phyloP scores from a whole-genome alignment of 495 filamentous ascomycete species.

The Parathielavia hyrcaniae region DNA sequence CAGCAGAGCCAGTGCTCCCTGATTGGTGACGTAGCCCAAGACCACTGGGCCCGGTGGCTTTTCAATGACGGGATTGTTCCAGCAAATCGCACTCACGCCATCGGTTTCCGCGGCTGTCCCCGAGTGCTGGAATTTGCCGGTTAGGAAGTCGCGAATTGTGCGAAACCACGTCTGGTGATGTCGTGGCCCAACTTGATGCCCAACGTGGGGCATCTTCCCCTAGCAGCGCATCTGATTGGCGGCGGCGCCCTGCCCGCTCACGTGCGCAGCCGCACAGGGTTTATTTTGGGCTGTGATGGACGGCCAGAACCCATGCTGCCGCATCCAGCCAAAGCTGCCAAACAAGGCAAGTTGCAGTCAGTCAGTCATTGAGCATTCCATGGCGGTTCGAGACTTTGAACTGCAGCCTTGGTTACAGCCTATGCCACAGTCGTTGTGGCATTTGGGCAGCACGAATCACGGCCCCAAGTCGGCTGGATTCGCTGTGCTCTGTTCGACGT shows the following conservation, averaged over 20 bases:
- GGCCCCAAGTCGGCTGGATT: neutral
- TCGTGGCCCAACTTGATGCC: conserved; percentile 32
- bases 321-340: conserved; percentile 4
- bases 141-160: conserved; percentile 22
- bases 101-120: neutral
- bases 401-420: neutral
- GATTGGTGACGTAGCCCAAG: neutral
- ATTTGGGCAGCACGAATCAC: neutral
- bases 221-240: conserved; percentile 17
- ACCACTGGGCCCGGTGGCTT: conserved; percentile 1
- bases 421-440: neutral
- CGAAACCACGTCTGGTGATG: conserved; percentile 24
- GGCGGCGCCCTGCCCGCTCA: conserved; percentile 4
- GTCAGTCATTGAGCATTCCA: neutral
- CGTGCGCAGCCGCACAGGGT: conserved; percentile 28
- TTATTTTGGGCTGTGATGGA: conserved; percentile 21
- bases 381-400: neutral
- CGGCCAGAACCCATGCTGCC: conserved; percentile 14
- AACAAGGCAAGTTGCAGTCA: neutral
- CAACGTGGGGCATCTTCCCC: conserved; percentile 15
- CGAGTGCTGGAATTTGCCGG: conserved; percentile 5
- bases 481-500: neutral
- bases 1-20: neutral
- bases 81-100: neutral
- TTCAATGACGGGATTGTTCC: neutral